Conservation (phyloP, 2,329 filamentous ascomycete genomes). For the Claviceps sp. region DNA sequence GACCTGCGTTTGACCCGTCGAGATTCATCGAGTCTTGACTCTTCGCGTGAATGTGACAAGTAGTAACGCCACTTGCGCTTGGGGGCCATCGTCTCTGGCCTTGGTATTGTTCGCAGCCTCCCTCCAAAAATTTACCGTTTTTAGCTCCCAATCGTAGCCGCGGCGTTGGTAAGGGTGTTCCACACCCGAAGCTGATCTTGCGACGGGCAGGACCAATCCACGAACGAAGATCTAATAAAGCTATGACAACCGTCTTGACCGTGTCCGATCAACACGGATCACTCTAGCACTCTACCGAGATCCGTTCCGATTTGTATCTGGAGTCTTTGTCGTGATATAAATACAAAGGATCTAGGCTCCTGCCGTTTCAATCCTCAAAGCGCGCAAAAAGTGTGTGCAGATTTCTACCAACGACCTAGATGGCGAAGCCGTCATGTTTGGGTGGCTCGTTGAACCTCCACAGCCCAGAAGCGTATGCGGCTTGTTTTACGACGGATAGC, state of each 20-base stretch:
- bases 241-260: not conserved
- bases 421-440: conserved; percentile 35
- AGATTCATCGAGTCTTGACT: not conserved
- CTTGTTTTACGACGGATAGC: conserved; percentile 49
- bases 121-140: not conserved
- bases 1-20: too few relatives aligned
- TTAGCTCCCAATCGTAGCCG: not conserved
- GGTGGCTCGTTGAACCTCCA: conserved; percentile 66
- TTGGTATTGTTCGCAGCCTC: conserved; percentile 1
- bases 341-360: not conserved
- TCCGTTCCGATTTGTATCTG: not conserved
- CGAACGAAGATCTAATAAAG: not conserved
- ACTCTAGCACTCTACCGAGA: not conserved
- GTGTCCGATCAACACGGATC: too few relatives aligned
- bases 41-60: not conserved
- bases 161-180: not conserved
- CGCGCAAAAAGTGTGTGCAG: not conserved
- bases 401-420: conserved; percentile 10
- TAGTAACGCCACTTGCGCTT: not conserved
- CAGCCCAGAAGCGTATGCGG: conserved; percentile 56
- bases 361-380: not conserved
- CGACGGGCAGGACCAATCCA: not conserved
- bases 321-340: not conserved
- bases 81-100: not conserved
- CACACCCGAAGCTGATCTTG: not conserved